Evolutionary conservation across 2,329 filamentous ascomycete species (phyloP).

Genomic region (Calonectria pseudoreteaudii): DNA sequence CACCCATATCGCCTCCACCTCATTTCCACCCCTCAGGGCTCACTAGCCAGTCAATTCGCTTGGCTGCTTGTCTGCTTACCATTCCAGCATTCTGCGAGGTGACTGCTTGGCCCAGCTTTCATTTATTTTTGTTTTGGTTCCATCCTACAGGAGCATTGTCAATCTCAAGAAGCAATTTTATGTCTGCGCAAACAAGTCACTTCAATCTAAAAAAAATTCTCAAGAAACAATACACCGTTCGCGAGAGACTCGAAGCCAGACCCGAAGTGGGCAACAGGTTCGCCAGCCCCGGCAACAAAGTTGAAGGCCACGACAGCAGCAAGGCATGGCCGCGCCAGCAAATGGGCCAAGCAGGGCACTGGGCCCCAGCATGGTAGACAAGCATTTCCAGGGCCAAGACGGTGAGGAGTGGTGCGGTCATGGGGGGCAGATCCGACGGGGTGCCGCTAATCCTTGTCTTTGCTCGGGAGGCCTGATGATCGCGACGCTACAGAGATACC

Average conservation of each 20-base stretch:
- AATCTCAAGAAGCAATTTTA: neutral
- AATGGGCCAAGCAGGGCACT: conserved; percentile 10
- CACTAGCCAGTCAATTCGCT: conserved; percentile 17
- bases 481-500: neutral
- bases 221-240: neutral
- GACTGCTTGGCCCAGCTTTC: neutral
- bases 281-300: neutral
- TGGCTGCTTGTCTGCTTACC: conserved; percentile 1
- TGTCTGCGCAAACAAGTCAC: neutral
- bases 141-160: neutral
- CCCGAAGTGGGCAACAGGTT: neutral
- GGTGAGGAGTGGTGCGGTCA: neutral
- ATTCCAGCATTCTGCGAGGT: conserved; percentile 1
- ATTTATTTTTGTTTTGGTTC: neutral
- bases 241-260: neutral
- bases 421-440: conserved; percentile 1
- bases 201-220: neutral
- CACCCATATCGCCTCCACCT: neutral
- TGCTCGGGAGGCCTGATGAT: conserved; percentile 5
- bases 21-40: conserved; percentile 25
- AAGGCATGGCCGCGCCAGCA: conserved; percentile 17
- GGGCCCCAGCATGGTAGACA: neutral
- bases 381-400: neutral
- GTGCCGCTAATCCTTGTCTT: neutral
- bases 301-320: conserved; percentile 13